These are phyloP conservation scores for Phytophthora megakarya DNA, from an alignment of 352 stramenopile species.

Conservation along the genomic window DNA sequence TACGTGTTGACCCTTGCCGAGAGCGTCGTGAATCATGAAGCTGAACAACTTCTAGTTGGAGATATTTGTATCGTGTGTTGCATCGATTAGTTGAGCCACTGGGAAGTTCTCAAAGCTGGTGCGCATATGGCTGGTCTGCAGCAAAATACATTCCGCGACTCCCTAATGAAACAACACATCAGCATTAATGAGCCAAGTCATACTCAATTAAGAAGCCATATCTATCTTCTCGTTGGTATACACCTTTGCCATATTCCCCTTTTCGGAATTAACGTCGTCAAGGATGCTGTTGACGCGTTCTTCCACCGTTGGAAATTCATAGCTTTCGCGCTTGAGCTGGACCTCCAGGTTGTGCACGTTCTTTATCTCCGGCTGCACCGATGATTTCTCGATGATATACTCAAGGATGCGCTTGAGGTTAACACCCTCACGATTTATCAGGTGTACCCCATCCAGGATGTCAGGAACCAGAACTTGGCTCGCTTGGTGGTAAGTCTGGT, in stretches of 20 bases:
- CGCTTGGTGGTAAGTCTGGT: neutral
- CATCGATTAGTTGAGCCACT: slow-evolving; percentile 13
- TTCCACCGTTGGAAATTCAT: neutral
- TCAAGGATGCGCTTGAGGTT: slow-evolving; percentile 3
- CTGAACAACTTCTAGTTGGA: slow-evolving; percentile 16
- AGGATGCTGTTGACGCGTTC: slow-evolving; percentile 1
- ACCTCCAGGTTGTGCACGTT: neutral
- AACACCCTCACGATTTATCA: neutral
- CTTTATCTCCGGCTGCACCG: neutral
- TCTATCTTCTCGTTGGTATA: neutral
- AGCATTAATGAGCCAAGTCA: neutral
- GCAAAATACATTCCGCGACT: neutral
- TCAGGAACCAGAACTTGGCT: neutral
- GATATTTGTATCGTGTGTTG: slow-evolving; percentile 17
- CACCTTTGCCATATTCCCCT: neutral
- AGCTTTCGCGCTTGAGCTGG: neutral
- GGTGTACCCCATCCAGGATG: neutral
- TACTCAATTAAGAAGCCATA: neutral
- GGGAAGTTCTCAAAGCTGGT: slow-evolving; percentile 5
- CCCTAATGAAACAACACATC: neutral
- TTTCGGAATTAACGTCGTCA: neutral
- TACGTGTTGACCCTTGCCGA: slow-evolving; percentile 20
- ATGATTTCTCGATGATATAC: slow-evolving; percentile 1
- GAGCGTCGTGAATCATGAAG: slow-evolving; percentile 18
- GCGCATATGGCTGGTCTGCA: slow-evolving; percentile 11